Evolutionary conservation across 2,329 filamentous ascomycete species (phyloP).

Genomic region (Macrophomina pseudophaseolina): DNA sequence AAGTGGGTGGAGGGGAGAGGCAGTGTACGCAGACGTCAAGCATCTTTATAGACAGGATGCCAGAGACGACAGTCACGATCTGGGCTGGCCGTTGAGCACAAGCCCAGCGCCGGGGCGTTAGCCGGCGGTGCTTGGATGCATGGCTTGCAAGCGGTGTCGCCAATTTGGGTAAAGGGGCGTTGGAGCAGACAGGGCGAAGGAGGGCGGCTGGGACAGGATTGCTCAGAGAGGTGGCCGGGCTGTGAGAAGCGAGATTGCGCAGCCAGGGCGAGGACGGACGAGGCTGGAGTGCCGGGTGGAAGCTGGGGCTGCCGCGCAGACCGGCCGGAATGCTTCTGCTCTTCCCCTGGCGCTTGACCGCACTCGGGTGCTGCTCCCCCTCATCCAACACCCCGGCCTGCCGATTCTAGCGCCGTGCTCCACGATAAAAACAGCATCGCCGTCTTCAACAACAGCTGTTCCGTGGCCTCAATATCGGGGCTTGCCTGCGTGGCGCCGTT

Average conservation of each 20-base stretch:
- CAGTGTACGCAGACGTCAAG: conserved; percentile 30
- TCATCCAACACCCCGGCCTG: background rate
- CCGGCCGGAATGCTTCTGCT: background rate
- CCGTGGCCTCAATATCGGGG: background rate
- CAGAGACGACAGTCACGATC: background rate
- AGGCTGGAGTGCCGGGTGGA: background rate
- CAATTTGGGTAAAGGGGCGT: conserved; percentile 5
- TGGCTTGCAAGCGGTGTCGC: background rate
- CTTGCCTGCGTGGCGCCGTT: background rate
- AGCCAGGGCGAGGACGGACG: background rate
- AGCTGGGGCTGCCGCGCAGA: background rate
- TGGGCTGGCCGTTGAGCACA: conserved; percentile 17
- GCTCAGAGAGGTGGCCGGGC: background rate
- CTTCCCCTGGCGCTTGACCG: conserved; percentile 20
- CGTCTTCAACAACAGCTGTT: background rate
- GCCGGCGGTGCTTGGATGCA: background rate
- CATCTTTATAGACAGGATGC: conserved; percentile 42
- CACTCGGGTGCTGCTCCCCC: background rate
- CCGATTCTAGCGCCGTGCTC: background rate
- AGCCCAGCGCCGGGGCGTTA: background rate
- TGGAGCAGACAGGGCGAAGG: background rate
- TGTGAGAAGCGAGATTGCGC: conserved; percentile 15
- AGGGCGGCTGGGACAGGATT: background rate
- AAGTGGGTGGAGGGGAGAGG: conserved; percentile 42
- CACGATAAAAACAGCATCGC: background rate